Conservation (phyloP, 2,329 filamentous ascomycete species). For the Botrytis pseudocinerea region DNA sequence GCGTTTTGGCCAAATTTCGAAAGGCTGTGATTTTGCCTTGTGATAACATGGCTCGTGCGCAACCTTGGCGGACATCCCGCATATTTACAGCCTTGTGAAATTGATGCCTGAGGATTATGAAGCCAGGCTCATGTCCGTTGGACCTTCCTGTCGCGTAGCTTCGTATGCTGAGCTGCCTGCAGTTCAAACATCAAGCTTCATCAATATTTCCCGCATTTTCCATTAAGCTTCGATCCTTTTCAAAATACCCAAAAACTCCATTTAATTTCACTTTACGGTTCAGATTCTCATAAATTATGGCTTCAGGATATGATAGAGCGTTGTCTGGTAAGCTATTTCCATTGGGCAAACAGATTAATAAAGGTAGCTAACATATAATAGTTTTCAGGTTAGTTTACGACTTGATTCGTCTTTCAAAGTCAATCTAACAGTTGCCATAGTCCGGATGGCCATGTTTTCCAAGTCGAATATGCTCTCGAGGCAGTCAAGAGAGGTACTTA, state of each 20-base stretch:
- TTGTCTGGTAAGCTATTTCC: slow-evolving; percentile 76
- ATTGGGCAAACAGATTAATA: slow-evolving; percentile 42
- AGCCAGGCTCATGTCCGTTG: slow-evolving; percentile 1
- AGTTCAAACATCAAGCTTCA: slow-evolving; percentile 27
- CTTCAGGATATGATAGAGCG: slow-evolving; percentile 98
- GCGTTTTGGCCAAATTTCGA: not conserved
- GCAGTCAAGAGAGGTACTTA: slow-evolving; percentile 90
- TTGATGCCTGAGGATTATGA: slow-evolving; percentile 20
- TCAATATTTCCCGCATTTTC: slow-evolving; percentile 23
- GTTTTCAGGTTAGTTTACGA: slow-evolving; percentile 74
- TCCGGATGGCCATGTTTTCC: slow-evolving; percentile 99
- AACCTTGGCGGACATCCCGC: not conserved
- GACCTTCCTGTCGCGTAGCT: slow-evolving; percentile 29
- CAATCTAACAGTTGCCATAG: slow-evolving; percentile 58
- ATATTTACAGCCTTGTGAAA: slow-evolving; percentile 16
- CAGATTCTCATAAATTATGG: slow-evolving; percentile 56
- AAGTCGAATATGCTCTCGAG: slow-evolving; percentile 98
- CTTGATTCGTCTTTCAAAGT: not conserved
- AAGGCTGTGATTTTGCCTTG: slow-evolving; percentile 9
- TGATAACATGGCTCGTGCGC: not conserved
- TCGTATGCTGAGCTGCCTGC: slow-evolving; percentile 38
- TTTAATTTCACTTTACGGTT: slow-evolving; percentile 17
- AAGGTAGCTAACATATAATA: slow-evolving; percentile 46
- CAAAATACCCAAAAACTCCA: slow-evolving; percentile 27
- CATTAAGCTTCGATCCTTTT: slow-evolving; percentile 25